A percentile compares a stretch with the other conserved stretches of the same genome.
Conservation (phyloP, 2,329 filamentous ascomycete species). For the Aspergillus thermomutatus region DNA sequence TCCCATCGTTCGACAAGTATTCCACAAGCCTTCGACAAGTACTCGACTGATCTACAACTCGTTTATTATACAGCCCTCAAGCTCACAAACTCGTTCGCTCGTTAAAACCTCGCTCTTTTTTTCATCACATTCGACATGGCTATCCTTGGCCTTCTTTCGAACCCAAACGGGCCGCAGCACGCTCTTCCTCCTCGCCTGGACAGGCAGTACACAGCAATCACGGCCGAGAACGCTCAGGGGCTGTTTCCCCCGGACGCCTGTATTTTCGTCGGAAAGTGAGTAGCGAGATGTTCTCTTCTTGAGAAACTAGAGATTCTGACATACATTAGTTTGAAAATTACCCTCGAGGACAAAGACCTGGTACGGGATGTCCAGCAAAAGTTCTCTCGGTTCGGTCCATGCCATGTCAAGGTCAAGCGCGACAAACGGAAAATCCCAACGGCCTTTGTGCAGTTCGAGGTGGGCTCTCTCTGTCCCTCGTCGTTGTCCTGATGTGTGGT, state of each 20-base stretch:
- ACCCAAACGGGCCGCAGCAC: not conserved
- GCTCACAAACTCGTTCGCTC: not conserved
- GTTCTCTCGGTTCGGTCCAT: slow-evolving; percentile 32
- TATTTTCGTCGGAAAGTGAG: slow-evolving; percentile 41
- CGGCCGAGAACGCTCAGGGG: slow-evolving; percentile 35
- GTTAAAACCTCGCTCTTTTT: not conserved
- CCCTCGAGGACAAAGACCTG: slow-evolving; percentile 24
- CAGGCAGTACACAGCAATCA: slow-evolving; percentile 24
- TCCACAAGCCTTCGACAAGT: not conserved
- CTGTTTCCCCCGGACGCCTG: slow-evolving; percentile 35
- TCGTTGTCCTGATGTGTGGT: not conserved
- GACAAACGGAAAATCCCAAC: slow-evolving; percentile 33
- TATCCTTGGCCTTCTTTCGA: not conserved
- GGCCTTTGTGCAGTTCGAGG: slow-evolving; percentile 41
- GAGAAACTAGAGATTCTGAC: slow-evolving; percentile 5
- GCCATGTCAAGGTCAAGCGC: slow-evolving; percentile 35
- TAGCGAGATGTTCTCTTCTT: slow-evolving; percentile 1
- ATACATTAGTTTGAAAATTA: slow-evolving; percentile 24
- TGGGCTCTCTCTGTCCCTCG: slow-evolving; percentile 10
- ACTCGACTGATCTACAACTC: not conserved
- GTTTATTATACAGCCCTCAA: not conserved
- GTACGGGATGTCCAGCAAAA: slow-evolving; percentile 24
- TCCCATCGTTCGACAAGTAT: not conserved
- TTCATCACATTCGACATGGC: not conserved
- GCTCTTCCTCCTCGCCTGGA: slow-evolving; percentile 21